Evolutionary conservation across 1,139 yeast species (phyloP).

Genomic region (Yamadazyma epiphylla): DNA sequence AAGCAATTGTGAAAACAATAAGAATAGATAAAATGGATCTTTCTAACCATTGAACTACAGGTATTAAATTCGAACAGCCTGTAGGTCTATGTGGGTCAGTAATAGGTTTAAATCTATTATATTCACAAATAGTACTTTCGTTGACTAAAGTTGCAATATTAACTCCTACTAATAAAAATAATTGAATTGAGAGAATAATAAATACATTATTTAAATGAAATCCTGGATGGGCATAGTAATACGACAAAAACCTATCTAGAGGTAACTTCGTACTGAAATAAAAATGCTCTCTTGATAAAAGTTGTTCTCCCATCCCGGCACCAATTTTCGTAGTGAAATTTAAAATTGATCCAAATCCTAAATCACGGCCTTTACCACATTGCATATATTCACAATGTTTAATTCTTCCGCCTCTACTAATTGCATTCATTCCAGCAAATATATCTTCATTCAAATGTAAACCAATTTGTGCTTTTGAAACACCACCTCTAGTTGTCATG

Average conservation of each 20-base stretch:
- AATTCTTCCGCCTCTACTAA: constrained; percentile 50
- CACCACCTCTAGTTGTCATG: constrained; percentile 56
- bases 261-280: constrained; percentile 48
- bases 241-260: constrained; percentile 48
- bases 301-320: constrained; percentile 59
- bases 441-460: constrained; percentile 54
- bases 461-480: constrained; percentile 53
- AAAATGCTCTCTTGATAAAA: constrained; percentile 50
- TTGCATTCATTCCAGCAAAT: constrained; percentile 54
- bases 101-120: constrained; percentile 40
- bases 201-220: constrained; percentile 52
- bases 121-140: constrained; percentile 45
- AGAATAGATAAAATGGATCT: constrained; percentile 48
- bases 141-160: constrained; percentile 46
- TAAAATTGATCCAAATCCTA: constrained; percentile 51
- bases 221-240: constrained; percentile 56
- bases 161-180: constrained; percentile 43
- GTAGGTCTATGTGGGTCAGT: constrained; percentile 43
- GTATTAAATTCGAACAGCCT: constrained; percentile 47
- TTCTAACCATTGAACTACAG: constrained; percentile 49
- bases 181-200: constrained; percentile 44
- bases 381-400: constrained; percentile 56
- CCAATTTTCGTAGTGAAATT: constrained; percentile 56
- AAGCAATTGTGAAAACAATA: constrained; percentile 46
- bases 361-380: constrained; percentile 56